These are phyloP conservation scores for Coix lacrymajobi DNA, from an alignment of 176 grass and related monocot genomes.

Conservation along the genomic window DNA sequence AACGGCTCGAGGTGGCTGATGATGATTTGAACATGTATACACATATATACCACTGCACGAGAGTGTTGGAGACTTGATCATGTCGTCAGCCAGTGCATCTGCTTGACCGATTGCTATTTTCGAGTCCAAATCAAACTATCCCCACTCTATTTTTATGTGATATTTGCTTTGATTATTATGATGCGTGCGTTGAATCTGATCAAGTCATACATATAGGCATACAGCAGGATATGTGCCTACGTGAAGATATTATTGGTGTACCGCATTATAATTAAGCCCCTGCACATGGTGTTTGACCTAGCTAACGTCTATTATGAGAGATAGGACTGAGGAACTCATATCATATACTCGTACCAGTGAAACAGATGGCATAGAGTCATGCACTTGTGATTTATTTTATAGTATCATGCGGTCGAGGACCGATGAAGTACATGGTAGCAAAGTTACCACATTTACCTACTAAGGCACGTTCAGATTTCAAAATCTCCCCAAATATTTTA, in stretches of 20 bases:
- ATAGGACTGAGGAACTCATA: neutral
- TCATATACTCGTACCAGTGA: neutral
- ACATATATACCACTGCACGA: too few relatives aligned
- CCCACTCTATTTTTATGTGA: neutral
- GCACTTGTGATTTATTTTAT: neutral
- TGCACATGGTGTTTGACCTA: constrained; percentile 4
- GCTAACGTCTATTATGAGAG: neutral
- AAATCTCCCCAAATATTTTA: too few relatives aligned
- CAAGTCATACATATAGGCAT: neutral
- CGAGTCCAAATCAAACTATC: neutral
- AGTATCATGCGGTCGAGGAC: neutral
- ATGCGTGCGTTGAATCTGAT: neutral
- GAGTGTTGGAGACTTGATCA: neutral
- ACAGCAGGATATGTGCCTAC: neutral
- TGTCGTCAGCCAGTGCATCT: neutral
- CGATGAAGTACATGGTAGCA: neutral
- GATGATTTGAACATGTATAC: too few relatives aligned
- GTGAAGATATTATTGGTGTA: neutral
- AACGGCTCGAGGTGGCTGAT: too few relatives aligned
- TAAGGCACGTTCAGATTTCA: too few relatives aligned
- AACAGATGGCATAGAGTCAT: neutral
- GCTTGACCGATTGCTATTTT: neutral
- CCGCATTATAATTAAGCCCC: neutral
- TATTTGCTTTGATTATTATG: neutral
- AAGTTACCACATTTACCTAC: too few relatives aligned